These are phyloP conservation scores for Fraxinus angustifolia DNA, from an alignment of 305 asterid species.

Conservation along the genomic window DNA sequence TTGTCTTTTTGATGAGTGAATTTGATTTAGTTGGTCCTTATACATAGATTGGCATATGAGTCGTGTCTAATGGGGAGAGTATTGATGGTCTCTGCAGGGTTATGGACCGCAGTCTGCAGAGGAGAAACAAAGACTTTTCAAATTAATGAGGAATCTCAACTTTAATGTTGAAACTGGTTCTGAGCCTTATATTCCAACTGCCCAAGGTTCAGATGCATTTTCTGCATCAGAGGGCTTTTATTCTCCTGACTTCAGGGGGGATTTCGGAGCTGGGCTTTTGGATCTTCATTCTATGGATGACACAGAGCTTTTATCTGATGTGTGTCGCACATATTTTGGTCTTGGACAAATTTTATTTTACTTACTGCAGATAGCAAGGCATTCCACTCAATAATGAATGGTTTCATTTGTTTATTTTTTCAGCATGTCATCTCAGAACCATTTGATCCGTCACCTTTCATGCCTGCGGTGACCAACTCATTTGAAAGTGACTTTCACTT, in stretches of 20 bases:
- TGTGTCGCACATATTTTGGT: conserved; percentile 28
- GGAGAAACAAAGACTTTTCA: conserved; percentile 91
- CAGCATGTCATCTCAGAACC: conserved; percentile 93
- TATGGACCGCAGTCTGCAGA: conserved; percentile 94
- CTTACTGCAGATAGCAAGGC: conserved; percentile 6
- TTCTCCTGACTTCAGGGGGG: conserved; percentile 91
- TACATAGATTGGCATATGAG: conserved; percentile 6
- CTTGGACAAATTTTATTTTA: conserved; percentile 9
- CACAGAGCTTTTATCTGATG: conserved; percentile 96
- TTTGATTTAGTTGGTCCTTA: not conserved
- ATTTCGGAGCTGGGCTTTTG: conserved; percentile 99
- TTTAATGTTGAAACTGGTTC: conserved; percentile 82
- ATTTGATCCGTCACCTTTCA: conserved; percentile 84
- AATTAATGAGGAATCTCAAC: conserved; percentile 90
- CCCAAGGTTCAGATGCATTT: conserved; percentile 66
- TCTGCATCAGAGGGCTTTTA: conserved; percentile 59
- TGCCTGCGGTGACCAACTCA: conserved; percentile 69
- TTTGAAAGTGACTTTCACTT: conserved; percentile 62
- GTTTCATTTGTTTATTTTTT: conserved; percentile 30
- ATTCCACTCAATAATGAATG: conserved; percentile 7
- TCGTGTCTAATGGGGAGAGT: conserved; percentile 32
- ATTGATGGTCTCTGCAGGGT: conserved; percentile 56
- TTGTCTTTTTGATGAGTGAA: conserved; percentile 3
- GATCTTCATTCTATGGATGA: conserved; percentile 99
- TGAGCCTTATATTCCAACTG: conserved; percentile 70